Evolutionary conservation across 768 basidiomycete species (phyloP).

Genomic region (Rhizopogon sp.): DNA sequence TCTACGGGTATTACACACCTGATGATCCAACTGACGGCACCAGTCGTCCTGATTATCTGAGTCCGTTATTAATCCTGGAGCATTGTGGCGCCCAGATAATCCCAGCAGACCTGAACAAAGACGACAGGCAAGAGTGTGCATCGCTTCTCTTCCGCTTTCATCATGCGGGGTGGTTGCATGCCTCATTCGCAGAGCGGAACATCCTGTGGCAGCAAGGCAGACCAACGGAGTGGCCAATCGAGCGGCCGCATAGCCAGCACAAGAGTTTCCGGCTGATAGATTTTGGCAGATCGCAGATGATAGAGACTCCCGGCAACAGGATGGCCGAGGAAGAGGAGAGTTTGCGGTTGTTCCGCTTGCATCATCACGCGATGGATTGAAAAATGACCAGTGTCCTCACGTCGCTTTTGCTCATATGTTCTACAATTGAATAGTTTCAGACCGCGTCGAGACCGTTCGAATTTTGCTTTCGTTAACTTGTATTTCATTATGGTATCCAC

Average conservation of each 20-base stretch:
- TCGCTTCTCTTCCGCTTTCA: conserved; percentile 40
- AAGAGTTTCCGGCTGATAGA: conserved; percentile 47
- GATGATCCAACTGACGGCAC: conserved; percentile 13
- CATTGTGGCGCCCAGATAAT: conserved; percentile 37
- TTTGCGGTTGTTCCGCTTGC: background rate
- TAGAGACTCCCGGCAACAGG: background rate
- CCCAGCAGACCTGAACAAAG: conserved; percentile 22
- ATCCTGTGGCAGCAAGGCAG: conserved; percentile 40
- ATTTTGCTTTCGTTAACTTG: no score
- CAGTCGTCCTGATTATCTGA: conserved; percentile 16
- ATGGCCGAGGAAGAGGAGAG: background rate
- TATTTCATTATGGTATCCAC: background rate
- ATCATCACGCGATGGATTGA: background rate
- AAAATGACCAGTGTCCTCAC: background rate
- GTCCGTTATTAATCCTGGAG: conserved; percentile 44
- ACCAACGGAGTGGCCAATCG: conserved; percentile 21
- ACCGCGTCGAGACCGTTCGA: no score
- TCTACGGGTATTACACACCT: conserved; percentile 54
- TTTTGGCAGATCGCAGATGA: conserved; percentile 35
- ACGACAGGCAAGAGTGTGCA: conserved; percentile 36
- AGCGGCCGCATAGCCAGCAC: background rate
- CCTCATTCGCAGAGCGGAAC: conserved; percentile 39
- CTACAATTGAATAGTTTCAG: no score
- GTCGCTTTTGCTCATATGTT: no score
- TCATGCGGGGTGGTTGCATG: conserved; percentile 31